phyloP scores from a whole-genome alignment of 2,329 filamentous ascomycete genomes.

The Dryadomyces quercus-mongolicae region DNA sequence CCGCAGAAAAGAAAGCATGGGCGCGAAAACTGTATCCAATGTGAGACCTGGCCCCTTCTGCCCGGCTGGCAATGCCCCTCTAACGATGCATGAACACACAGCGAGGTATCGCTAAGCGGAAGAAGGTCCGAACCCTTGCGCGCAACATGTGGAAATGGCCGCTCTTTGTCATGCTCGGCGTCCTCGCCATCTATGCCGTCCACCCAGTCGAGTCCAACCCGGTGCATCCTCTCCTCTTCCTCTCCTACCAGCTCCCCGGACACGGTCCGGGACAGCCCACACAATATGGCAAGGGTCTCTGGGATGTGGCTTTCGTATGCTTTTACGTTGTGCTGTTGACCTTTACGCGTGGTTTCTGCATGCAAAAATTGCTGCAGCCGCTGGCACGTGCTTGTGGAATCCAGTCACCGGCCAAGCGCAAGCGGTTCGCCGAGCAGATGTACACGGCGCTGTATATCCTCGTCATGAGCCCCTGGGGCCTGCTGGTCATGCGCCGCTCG shows the following conservation, averaged over 20 bases:
- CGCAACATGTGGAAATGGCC: constrained; percentile 53
- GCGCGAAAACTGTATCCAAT: background rate
- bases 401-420: constrained; percentile 62
- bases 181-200: constrained; percentile 57
- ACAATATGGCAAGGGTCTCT: constrained; percentile 78
- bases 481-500: constrained; percentile 86
- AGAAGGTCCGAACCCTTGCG: constrained; percentile 39
- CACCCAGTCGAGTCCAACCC: constrained; percentile 71
- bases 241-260: constrained; percentile 65
- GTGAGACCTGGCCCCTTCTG: background rate
- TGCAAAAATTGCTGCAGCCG: constrained; percentile 78
- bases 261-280: constrained; percentile 29
- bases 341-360: constrained; percentile 90
- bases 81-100: background rate
- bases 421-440: constrained; percentile 89
- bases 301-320: constrained; percentile 73
- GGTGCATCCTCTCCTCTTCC: constrained; percentile 70
- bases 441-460: constrained; percentile 90
- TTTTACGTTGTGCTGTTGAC: constrained; percentile 87
- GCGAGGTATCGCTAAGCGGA: constrained; percentile 33
- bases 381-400: constrained; percentile 60
- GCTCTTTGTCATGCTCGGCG: constrained; percentile 50
- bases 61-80: background rate
- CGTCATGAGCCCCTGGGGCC: constrained; percentile 66
- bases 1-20: background rate